phyloP scores from a whole-genome alignment of 2,329 filamentous ascomycete genomes.

The Phaeosphaeria sp. region DNA sequence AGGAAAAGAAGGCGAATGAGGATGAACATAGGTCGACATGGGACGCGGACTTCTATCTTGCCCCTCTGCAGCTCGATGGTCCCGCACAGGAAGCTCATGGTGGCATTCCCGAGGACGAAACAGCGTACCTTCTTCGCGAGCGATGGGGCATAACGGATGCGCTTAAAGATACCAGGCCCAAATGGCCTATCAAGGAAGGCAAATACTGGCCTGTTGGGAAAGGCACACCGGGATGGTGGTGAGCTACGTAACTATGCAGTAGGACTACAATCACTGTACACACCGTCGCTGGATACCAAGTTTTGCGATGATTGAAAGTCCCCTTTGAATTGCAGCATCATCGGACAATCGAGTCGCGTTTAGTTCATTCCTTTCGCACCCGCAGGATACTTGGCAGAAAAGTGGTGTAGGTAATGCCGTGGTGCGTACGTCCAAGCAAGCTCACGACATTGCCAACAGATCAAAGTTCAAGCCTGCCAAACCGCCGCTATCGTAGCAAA shows the following conservation, averaged over 20 bases:
- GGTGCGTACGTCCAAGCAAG: neutral
- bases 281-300: too few relatives aligned
- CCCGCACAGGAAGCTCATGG: neutral
- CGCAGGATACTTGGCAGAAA: neutral
- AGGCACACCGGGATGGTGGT: neutral
- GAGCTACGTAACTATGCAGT: too few relatives aligned
- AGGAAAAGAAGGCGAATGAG: conserved; percentile 9
- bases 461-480: neutral
- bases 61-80: neutral
- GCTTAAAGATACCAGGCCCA: conserved; percentile 2
- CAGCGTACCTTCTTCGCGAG: conserved; percentile 5
- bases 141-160: conserved; percentile 16
- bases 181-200: conserved; percentile 6
- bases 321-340: too few relatives aligned
- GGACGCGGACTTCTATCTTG: conserved; percentile 4
- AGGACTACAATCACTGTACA: too few relatives aligned
- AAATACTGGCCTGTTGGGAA: conserved; percentile 15
- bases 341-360: too few relatives aligned
- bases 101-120: neutral
- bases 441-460: neutral
- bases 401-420: neutral
- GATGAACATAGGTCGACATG: neutral
- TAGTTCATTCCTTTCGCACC: too few relatives aligned
- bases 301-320: too few relatives aligned
- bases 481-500: neutral